Evolutionary conservation across 2,329 filamentous ascomycete genomes (phyloP).

Genomic region (Thelonectria discophora): DNA sequence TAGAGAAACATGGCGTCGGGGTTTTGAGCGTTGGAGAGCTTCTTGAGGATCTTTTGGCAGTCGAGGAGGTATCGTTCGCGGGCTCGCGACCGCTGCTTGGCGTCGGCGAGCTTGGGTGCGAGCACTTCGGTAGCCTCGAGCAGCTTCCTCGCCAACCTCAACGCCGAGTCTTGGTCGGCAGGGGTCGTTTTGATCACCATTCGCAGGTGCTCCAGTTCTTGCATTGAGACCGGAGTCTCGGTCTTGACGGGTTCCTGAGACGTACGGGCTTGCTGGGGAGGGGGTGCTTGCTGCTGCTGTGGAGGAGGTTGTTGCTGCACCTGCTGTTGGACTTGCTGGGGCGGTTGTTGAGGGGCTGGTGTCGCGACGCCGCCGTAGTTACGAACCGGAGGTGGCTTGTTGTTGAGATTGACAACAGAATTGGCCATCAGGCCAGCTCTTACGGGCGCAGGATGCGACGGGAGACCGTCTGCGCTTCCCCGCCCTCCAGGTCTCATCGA

Average conservation of each 20-base stretch:
- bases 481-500: slow-evolving; percentile 30
- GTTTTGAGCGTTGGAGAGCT: slow-evolving; percentile 77
- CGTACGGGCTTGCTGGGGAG: slow-evolving; percentile 42
- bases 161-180: slow-evolving; percentile 73
- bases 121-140: slow-evolving; percentile 85
- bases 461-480: slow-evolving; percentile 57
- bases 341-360: slow-evolving; percentile 44
- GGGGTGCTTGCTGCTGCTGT: slow-evolving; percentile 39
- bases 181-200: slow-evolving; percentile 75
- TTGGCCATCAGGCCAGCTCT: slow-evolving; percentile 70
- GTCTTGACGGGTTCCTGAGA: slow-evolving; percentile 41
- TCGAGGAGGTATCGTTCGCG: slow-evolving; percentile 87
- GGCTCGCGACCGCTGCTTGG: slow-evolving; percentile 75
- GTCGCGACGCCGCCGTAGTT: slow-evolving; percentile 62
- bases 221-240: slow-evolving; percentile 71
- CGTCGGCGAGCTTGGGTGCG: slow-evolving; percentile 70
- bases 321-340: slow-evolving; percentile 36
- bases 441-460: slow-evolving; percentile 69
- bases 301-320: slow-evolving; percentile 45
- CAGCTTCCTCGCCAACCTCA: slow-evolving; percentile 82
- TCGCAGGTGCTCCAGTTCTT: slow-evolving; percentile 80
- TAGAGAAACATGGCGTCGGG: slow-evolving; percentile 92
- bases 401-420: slow-evolving; percentile 63
- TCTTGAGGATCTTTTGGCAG: slow-evolving; percentile 91
- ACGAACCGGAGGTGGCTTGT: slow-evolving; percentile 66